Evolutionary conservation across 2,329 filamentous ascomycete genomes (phyloP).

Genomic region (Plenodomus tracheiphilus): DNA sequence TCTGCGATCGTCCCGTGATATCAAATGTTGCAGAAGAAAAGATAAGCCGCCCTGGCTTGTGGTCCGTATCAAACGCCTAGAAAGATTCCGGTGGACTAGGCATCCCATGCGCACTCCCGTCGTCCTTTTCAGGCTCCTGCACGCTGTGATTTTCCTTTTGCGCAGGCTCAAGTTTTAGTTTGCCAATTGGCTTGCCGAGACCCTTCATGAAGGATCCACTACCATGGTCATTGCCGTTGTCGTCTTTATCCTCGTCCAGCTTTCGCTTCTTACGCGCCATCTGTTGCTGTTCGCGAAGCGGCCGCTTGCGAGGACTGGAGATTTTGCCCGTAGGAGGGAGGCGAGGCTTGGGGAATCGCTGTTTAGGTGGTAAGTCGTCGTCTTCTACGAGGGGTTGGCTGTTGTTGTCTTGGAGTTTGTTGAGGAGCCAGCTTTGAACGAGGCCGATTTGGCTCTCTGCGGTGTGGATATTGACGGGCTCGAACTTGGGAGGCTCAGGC

Average conservation of each 20-base stretch:
- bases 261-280: slow-evolving; percentile 89
- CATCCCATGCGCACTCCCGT: slow-evolving; percentile 70
- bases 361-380: slow-evolving; percentile 91
- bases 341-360: slow-evolving; percentile 67
- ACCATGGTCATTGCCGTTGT: slow-evolving; percentile 32
- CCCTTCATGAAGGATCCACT: slow-evolving; percentile 30
- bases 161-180: slow-evolving; percentile 52
- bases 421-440: slow-evolving; percentile 87
- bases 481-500: slow-evolving; percentile 68
- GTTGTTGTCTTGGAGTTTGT: slow-evolving; percentile 81
- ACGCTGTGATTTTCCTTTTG: slow-evolving; percentile 64
- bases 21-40: background rate
- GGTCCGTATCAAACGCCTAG: slow-evolving; percentile 11
- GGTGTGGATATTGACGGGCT: slow-evolving; percentile 78
- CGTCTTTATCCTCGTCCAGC: slow-evolving; percentile 51
- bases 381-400: slow-evolving; percentile 88
- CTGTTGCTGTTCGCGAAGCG: slow-evolving; percentile 78
- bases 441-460: slow-evolving; percentile 82
- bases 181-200: slow-evolving; percentile 61
- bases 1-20: background rate
- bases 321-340: slow-evolving; percentile 82
- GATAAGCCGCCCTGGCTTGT: background rate
- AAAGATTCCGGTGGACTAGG: slow-evolving; percentile 80
- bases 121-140: slow-evolving; percentile 67
- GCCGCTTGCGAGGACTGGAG: slow-evolving; percentile 78